phyloP scores from a whole-genome alignment of 2,329 filamentous ascomycete genomes.

The Niveomyces coronatus region DNA sequence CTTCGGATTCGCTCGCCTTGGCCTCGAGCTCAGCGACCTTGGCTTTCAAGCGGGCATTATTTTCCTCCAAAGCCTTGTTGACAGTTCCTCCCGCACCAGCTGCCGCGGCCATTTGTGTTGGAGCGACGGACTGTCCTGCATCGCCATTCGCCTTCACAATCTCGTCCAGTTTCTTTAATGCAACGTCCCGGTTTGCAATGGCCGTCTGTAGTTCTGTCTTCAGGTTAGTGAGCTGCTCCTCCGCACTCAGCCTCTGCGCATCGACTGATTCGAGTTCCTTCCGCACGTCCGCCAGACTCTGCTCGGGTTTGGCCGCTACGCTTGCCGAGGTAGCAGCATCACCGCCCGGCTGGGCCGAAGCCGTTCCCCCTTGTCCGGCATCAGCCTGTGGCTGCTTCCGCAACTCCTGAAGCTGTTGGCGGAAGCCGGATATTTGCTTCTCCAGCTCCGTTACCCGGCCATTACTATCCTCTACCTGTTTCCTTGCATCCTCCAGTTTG shows the following conservation, averaged over 20 bases:
- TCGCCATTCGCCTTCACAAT: slow-evolving; percentile 19
- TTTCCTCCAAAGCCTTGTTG: slow-evolving; percentile 47
- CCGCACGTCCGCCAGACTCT: slow-evolving; percentile 36
- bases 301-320: slow-evolving; percentile 37
- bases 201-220: slow-evolving; percentile 50
- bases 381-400: slow-evolving; percentile 23
- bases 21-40: slow-evolving; percentile 50
- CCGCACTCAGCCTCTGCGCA: slow-evolving; percentile 58
- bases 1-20: slow-evolving; percentile 53
- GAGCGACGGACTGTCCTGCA: slow-evolving; percentile 14
- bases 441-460: slow-evolving; percentile 27
- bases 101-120: slow-evolving; percentile 13
- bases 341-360: slow-evolving; percentile 26
- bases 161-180: slow-evolving; percentile 32
- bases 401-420: slow-evolving; percentile 29
- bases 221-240: slow-evolving; percentile 48
- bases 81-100: slow-evolving; percentile 16
- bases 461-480: slow-evolving; percentile 21
- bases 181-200: slow-evolving; percentile 54
- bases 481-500: slow-evolving; percentile 45
- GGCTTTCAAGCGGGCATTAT: slow-evolving; percentile 50
- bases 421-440: slow-evolving; percentile 33
- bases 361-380: slow-evolving; percentile 22
- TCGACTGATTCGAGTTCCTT: slow-evolving; percentile 57
- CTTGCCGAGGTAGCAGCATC: slow-evolving; percentile 33